These are phyloP conservation scores for Takashimella tepidaria DNA, from an alignment of 1,284 basidiomycete genomes.

Conservation along the genomic window DNA sequence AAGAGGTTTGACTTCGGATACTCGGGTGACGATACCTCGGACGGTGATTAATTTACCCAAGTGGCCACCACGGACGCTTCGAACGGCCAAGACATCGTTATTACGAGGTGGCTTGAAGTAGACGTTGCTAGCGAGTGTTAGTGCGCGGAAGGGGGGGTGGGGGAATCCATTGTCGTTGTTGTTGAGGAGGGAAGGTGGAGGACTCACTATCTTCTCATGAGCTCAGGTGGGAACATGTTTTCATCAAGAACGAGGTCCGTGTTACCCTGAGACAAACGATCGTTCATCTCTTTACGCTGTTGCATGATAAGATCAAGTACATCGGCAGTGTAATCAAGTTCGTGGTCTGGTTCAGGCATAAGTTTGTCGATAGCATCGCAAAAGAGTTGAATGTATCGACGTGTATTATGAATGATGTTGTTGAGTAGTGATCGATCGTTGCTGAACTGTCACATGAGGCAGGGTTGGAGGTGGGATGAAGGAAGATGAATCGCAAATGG, in stretches of 20 bases:
- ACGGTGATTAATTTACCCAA: conserved; percentile 91
- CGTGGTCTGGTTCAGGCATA: conserved; percentile 78
- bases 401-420: conserved; percentile 76
- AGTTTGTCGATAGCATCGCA: conserved; percentile 84
- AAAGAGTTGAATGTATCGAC: conserved; percentile 87
- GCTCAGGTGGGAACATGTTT: conserved; percentile 75
- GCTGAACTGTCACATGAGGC: conserved; percentile 23
- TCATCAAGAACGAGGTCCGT: conserved; percentile 19
- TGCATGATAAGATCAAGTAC: conserved; percentile 93
- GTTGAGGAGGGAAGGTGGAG: neutral
- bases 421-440: conserved; percentile 66
- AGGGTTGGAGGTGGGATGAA: neutral
- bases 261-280: conserved; percentile 54
- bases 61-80: conserved; percentile 78
- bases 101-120: conserved; percentile 83
- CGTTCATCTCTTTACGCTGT: conserved; percentile 83
- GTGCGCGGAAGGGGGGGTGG: neutral
- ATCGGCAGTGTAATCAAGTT: conserved; percentile 81
- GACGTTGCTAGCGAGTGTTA: conserved; percentile 61
- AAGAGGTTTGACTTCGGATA: conserved; percentile 97
- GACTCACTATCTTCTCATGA: conserved; percentile 90
- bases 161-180: neutral
- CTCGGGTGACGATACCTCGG: conserved; percentile 95
- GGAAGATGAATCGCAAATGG: neutral
- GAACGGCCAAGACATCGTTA: conserved; percentile 70